Conservation (phyloP, 1,284 basidiomycete genomes). For the Ceratobasidium sp. region DNA sequence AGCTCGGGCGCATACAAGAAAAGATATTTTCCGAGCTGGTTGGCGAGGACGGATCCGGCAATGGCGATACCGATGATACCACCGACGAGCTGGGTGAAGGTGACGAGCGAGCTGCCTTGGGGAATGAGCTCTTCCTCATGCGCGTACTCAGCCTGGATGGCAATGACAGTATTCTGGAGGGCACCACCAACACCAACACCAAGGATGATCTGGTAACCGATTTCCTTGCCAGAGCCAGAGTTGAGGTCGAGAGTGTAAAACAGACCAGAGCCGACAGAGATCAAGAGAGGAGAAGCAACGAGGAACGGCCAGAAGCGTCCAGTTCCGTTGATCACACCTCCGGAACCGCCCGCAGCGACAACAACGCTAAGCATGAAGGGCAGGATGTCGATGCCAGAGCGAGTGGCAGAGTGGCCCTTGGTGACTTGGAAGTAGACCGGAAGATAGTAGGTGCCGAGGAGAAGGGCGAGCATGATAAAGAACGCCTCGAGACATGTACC, state of each 20-base stretch:
- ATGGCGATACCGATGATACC: slow-evolving; percentile 53
- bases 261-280: slow-evolving; percentile 60
- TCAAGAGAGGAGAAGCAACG: slow-evolving; percentile 55
- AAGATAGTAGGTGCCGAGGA: slow-evolving; percentile 57
- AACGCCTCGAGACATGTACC: slow-evolving; percentile 54
- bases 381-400: slow-evolving; percentile 63
- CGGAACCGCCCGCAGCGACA: slow-evolving; percentile 56
- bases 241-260: slow-evolving; percentile 61
- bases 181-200: slow-evolving; percentile 52
- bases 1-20: slow-evolving; percentile 52
- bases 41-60: slow-evolving; percentile 60
- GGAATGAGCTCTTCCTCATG: slow-evolving; percentile 51
- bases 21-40: slow-evolving; percentile 53
- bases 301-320: slow-evolving; percentile 63
- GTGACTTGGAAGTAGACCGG: slow-evolving; percentile 62
- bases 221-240: slow-evolving; percentile 47
- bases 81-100: slow-evolving; percentile 60
- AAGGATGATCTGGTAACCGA: slow-evolving; percentile 64
- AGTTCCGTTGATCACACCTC: slow-evolving; percentile 57
- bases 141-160: slow-evolving; percentile 62
- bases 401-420: slow-evolving; percentile 58
- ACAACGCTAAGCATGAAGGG: slow-evolving; percentile 58
- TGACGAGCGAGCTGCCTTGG: slow-evolving; percentile 58
- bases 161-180: slow-evolving; percentile 59
- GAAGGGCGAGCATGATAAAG: slow-evolving; percentile 61